These are phyloP conservation scores for Ascomycota sp. DNA, from an alignment of 2,329 filamentous ascomycete species.

Conservation along the genomic window DNA sequence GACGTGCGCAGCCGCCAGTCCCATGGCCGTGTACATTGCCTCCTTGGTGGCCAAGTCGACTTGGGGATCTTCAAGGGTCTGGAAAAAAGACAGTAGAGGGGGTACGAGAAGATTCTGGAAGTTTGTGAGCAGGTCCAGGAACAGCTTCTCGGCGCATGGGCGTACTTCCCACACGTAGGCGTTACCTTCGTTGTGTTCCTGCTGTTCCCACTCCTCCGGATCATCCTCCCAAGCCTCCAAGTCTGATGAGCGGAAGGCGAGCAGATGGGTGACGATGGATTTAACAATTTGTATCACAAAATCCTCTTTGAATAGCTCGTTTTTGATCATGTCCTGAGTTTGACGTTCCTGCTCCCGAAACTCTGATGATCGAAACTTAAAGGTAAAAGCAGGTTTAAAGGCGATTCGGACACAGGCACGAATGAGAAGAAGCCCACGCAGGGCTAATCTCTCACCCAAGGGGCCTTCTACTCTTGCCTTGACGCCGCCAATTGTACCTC, in stretches of 20 bases:
- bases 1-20: conserved; percentile 59
- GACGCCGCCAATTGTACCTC: conserved; percentile 13
- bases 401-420: conserved; percentile 69
- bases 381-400: conserved; percentile 57
- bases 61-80: conserved; percentile 43
- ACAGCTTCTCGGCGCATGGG: conserved; percentile 80
- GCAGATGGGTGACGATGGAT: conserved; percentile 64
- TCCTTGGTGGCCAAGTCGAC: conserved; percentile 67
- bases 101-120: conserved; percentile 64
- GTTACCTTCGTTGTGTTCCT: conserved; percentile 63
- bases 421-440: conserved; percentile 65
- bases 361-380: conserved; percentile 57
- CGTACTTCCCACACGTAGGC: conserved; percentile 84
- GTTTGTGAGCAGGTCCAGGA: conserved; percentile 73
- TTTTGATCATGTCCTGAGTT: conserved; percentile 47
- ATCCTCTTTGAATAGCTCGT: conserved; percentile 49
- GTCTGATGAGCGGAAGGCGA: conserved; percentile 67
- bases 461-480: conserved; percentile 34
- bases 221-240: conserved; percentile 84
- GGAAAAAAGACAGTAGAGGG: conserved; percentile 64
- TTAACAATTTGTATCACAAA: conserved; percentile 68
- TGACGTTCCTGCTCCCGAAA: conserved; percentile 54
- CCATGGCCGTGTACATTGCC: conserved; percentile 82
- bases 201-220: conserved; percentile 83
- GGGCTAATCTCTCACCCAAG: conserved; percentile 53